Evolutionary conservation across 257 asterid genomes (phyloP), one percentile per base, ranked within the genome.

Genomic region (Handroanthus guayacan): DNA sequence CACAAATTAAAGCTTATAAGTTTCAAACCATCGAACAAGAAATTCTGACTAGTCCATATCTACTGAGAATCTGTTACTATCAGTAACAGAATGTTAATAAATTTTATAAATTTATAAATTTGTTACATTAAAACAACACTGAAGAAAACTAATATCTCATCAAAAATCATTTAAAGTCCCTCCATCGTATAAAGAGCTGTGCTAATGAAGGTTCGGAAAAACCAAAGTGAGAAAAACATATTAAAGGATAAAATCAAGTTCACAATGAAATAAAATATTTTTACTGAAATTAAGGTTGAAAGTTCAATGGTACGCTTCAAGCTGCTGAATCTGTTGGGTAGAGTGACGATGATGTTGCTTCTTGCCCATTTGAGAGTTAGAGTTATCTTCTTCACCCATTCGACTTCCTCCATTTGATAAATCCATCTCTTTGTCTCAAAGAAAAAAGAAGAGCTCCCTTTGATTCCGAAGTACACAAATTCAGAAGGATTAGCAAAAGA

Each of bases 291-390:
- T 37, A 9, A 54, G 60, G 47, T 56, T 44, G 25, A 58, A 71
- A 69, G 58, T 78, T 71, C 20, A 50, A 61, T 41, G 77, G 37
- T 91, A 91, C 97, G 80, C 87, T 87, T 91, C 94, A 11, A 91
- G 96, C 31, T 76, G 84, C 51, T 82, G 89, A 73, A 91, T 89
- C 69, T 91, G 96, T 65, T 88, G 85, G 4, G 84, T 31, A 9
- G 92, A 78, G 75, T 88, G 96, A 39, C 96, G 89, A 64, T 88
- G 92, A 16, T 72, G 86, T 5, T 72, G 86, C 80, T 80, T 87
- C 82, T 84, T 84, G 13, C 86, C 85, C 79, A 69, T 83, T 11
- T 62, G 71, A 4, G 86, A 67, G 74, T 72, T 80, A 47, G 78
- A 78, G 7, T 67, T 67, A 75, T 82, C 91, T 56, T 86, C 93